Evolutionary conservation across 371 early-diverging fungal genomes (phyloP).

Genomic region (Cokeromyces recurvatus): DNA sequence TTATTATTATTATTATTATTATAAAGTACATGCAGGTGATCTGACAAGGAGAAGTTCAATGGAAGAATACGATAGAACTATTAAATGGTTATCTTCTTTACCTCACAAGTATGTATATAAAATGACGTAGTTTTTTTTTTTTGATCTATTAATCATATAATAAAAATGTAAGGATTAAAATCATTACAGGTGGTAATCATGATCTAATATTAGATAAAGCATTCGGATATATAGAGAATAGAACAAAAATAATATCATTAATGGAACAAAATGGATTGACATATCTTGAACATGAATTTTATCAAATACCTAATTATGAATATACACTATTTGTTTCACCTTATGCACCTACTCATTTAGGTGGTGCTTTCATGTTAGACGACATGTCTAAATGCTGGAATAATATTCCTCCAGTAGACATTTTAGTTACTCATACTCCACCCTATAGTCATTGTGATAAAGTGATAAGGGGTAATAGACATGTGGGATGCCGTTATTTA

Average conservation of each 20-base stretch:
- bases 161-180: slow-evolving; percentile 32
- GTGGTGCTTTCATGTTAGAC: slow-evolving; percentile 51
- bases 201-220: slow-evolving; percentile 32
- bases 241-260: slow-evolving; percentile 14
- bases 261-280: slow-evolving; percentile 27
- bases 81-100: slow-evolving; percentile 36
- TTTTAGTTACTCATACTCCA: slow-evolving; percentile 55
- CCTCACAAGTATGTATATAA: slow-evolving; percentile 27
- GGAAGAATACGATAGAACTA: slow-evolving; percentile 19
- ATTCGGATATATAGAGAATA: slow-evolving; percentile 14
- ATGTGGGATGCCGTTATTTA: slow-evolving; percentile 45
- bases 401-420: slow-evolving; percentile 37
- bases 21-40: slow-evolving; percentile 48
- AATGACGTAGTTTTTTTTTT: not conserved
- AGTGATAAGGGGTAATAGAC: slow-evolving; percentile 7
- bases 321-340: slow-evolving; percentile 47
- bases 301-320: slow-evolving; percentile 33
- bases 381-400: slow-evolving; percentile 42
- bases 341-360: slow-evolving; percentile 45
- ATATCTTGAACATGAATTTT: slow-evolving; percentile 47
- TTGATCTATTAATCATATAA: no score
- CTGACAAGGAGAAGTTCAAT: slow-evolving; percentile 29
- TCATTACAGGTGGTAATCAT: slow-evolving; percentile 54
- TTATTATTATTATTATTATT: not conserved
- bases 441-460: slow-evolving; percentile 37